Conservation (phyloP, 495 filamentous ascomycete genomes). For the Evansstolkia leycettana region DNA sequence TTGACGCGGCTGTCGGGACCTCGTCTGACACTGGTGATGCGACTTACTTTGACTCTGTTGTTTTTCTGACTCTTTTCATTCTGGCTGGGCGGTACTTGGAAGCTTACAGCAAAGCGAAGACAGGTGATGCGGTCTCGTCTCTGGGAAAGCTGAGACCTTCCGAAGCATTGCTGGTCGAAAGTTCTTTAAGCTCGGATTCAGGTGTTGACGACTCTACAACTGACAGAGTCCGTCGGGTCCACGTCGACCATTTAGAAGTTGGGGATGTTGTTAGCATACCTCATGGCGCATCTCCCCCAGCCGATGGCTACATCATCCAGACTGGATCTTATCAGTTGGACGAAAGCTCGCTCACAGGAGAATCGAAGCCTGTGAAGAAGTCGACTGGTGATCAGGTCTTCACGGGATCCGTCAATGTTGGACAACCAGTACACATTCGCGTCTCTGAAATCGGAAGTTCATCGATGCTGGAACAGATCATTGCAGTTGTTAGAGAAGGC, state of each 20-base stretch:
- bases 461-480: slow-evolving; percentile 89
- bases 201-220: slow-evolving; percentile 4
- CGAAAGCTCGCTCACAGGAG: slow-evolving; percentile 83
- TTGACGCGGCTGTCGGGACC: slow-evolving; percentile 40
- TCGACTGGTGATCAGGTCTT: slow-evolving; percentile 58
- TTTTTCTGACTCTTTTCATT: slow-evolving; percentile 87
- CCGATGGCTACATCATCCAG: slow-evolving; percentile 59
- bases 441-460: slow-evolving; percentile 60
- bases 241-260: slow-evolving; percentile 68
- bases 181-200: neutral
- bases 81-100: slow-evolving; percentile 72
- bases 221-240: slow-evolving; percentile 30
- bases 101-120: slow-evolving; percentile 84
- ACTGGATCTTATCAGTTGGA: slow-evolving; percentile 60
- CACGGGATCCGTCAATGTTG: slow-evolving; percentile 78
- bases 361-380: slow-evolving; percentile 70
- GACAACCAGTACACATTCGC: slow-evolving; percentile 51
- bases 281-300: slow-evolving; percentile 74
- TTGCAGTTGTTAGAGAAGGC: slow-evolving; percentile 79
- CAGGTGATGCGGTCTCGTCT: slow-evolving; percentile 75
- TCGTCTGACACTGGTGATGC: slow-evolving; percentile 33
- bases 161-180: slow-evolving; percentile 58
- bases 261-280: slow-evolving; percentile 68
- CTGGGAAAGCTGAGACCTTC: slow-evolving; percentile 68
- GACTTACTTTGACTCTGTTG: slow-evolving; percentile 89